A percentile compares a stretch with the other conserved stretches of the same genome.
Evolutionary conservation across 306 rosid genomes (phyloP).

Genomic region (Vicia villosa): DNA sequence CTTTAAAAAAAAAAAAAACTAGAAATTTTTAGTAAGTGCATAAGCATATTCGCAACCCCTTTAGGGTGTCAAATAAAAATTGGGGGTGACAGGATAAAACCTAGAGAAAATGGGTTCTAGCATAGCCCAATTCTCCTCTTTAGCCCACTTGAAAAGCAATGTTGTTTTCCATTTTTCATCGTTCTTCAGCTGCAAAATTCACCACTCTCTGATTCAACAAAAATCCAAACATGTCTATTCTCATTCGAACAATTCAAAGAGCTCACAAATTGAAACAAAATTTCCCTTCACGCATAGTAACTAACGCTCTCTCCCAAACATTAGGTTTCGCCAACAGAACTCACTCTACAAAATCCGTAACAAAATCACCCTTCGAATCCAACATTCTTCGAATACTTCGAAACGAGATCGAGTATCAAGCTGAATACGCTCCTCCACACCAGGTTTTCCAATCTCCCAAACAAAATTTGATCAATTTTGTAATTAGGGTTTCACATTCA

Average conservation of each 20-base stretch:
- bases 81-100: no score
- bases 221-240: conserved; percentile 49
- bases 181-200: neutral
- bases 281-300: conserved; percentile 6
- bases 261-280: neutral
- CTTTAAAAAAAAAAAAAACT: no score
- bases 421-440: conserved; percentile 63
- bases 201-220: neutral
- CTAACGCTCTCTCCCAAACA: neutral
- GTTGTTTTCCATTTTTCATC: neutral
- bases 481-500: neutral
- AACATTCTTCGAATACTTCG: conserved; percentile 69
- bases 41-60: no score
- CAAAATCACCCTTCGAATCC: conserved; percentile 68
- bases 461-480: neutral
- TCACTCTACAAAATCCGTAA: conserved; percentile 36
- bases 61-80: no score
- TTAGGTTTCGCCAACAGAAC: conserved; percentile 30
- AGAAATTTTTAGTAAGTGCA: no score
- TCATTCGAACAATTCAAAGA: conserved; percentile 48
- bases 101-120: no score
- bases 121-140: no score
- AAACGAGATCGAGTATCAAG: conserved; percentile 62
- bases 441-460: conserved; percentile 52
- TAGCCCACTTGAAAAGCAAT: no score